Evolutionary conservation across 495 filamentous ascomycete species (phyloP).

Genomic region (Talaromyces stipitatus): DNA sequence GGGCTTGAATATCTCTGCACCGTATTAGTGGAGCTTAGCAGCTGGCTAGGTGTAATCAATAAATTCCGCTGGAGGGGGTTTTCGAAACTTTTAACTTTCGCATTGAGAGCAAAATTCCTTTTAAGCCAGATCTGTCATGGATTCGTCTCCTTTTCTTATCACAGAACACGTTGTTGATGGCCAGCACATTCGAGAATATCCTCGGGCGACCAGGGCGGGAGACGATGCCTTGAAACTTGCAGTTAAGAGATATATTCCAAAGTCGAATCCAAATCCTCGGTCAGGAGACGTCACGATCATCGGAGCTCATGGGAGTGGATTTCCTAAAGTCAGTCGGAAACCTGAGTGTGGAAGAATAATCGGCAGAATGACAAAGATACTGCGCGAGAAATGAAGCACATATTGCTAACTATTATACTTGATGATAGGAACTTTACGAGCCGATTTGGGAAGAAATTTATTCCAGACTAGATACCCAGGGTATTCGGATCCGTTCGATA

Average conservation of each 20-base stretch:
- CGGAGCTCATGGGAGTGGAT: constrained; percentile 65
- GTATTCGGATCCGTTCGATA: constrained; percentile 56
- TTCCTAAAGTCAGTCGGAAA: constrained; percentile 61
- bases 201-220: constrained; percentile 43
- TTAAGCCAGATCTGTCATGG: not conserved
- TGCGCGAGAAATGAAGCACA: too few relatives aligned
- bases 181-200: constrained; percentile 58
- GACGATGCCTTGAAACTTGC: constrained; percentile 50
- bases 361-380: too few relatives aligned
- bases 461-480: constrained; percentile 13
- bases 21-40: too few relatives aligned
- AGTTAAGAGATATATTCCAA: constrained; percentile 66
- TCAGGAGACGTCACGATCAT: constrained; percentile 65
- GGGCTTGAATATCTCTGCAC: too few relatives aligned
- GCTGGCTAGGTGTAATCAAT: too few relatives aligned
- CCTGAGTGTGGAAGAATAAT: too few relatives aligned
- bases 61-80: too few relatives aligned
- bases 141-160: constrained; percentile 5
- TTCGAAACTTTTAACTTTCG: not conserved
- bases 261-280: constrained; percentile 43
- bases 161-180: constrained; percentile 46
- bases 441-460: constrained; percentile 64
- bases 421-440: constrained; percentile 66
- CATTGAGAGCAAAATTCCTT: not conserved
- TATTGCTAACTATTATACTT: not conserved